These are phyloP conservation scores for Hirschioporus abietinus DNA, from an alignment of 768 basidiomycete species.

Conservation along the genomic window DNA sequence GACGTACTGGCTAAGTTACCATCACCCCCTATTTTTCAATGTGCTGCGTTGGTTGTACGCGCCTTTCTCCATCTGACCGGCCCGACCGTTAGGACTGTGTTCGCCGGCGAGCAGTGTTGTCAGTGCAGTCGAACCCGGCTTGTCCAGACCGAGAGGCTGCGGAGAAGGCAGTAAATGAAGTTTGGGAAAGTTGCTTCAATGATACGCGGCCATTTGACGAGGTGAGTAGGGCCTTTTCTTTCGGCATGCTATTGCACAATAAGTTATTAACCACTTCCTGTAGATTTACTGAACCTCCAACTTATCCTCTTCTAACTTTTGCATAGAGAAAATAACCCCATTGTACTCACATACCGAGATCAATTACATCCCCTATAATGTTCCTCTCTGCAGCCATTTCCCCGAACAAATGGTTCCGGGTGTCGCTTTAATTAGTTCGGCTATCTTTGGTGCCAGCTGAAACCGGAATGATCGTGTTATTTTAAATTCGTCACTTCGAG, in stretches of 20 bases:
- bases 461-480: background rate
- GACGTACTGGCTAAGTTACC: constrained; percentile 1
- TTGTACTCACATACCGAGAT: background rate
- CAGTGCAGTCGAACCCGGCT: constrained; percentile 73
- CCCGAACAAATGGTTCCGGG: background rate
- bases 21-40: constrained; percentile 5
- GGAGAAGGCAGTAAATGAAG: constrained; percentile 89
- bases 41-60: constrained; percentile 13
- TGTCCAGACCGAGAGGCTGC: constrained; percentile 76
- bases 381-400: too few species aligned
- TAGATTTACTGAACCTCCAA: constrained; percentile 26
- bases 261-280: constrained; percentile 11
- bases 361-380: background rate
- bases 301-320: background rate
- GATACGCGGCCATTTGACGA: constrained; percentile 98
- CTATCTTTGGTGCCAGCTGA: background rate
- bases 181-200: constrained; percentile 93
- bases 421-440: background rate
- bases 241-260: background rate
- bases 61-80: constrained; percentile 6
- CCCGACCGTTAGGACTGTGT: constrained; percentile 66
- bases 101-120: constrained; percentile 77
- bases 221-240: constrained; percentile 36
- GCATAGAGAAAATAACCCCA: background rate
- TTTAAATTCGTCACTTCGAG: background rate